Evolutionary conservation across 306 rosid species (phyloP), one percentile per base, ranked within the genome.

Genomic region (Boehmeria nivea): DNA sequence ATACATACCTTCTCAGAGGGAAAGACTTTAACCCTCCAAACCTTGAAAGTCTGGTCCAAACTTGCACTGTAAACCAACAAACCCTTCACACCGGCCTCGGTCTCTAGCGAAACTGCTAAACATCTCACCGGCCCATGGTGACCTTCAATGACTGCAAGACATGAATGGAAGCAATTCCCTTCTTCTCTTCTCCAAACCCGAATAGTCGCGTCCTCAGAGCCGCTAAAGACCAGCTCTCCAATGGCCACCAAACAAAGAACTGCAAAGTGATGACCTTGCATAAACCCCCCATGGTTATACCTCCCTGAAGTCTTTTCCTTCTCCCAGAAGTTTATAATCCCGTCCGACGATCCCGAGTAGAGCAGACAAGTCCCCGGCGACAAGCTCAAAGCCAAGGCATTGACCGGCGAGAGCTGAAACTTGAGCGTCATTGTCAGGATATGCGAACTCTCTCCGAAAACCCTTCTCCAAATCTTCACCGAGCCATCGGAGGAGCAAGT

Each of bases 401-500:
- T 79, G 33, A 80, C 60, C 0, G 78, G 79, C 9, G 81, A 63
- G 45, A 72, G 76, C 43, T 72, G 81, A 48, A 72, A 74, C 51
- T 55, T 79, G 6, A 84, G 63, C 8, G 78, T 82, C 83, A 79
- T 72, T 28, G 85, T 79, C 42, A 79, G 66, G 25, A 75, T 79
- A 39, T 79, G 81, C 16, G 85, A 75, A 34, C 70, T 79, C 69
- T 75, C 81, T 42, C 85, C 78, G 13, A 64, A 79, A 17, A 79
- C 78, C 62, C 78, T 75, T 60, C 85, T 71, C 85, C 85, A 79
- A 5, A 79, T 75, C 55, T 79, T 79, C 46, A 79, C 73, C 1
- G 81, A 79, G 16, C 78, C 78, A 25, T 79, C 85, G 0, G 81
- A 79, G 21, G 85, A 79, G 63, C 85, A 75, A 25, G 81, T 79